Conservation (phyloP, 2,329 filamentous ascomycete species). For the Aaosphaeria arxii region DNA sequence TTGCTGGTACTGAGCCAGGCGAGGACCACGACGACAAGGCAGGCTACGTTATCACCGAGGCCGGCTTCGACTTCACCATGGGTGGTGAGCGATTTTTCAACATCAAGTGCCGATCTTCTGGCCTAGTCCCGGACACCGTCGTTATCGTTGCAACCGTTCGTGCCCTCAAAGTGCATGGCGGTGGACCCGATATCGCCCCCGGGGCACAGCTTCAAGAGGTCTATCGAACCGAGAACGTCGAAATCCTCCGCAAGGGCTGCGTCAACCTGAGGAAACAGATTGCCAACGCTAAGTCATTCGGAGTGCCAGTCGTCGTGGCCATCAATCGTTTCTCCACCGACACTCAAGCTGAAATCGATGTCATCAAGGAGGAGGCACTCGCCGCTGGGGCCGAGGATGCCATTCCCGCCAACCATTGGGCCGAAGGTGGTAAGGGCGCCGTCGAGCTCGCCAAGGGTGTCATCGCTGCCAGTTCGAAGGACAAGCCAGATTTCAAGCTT, state of each 20-base stretch:
- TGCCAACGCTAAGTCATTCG: conserved; percentile 81
- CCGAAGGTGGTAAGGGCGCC: conserved; percentile 87
- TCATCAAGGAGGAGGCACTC: conserved; percentile 86
- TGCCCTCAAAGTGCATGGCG: conserved; percentile 94
- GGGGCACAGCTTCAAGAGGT: conserved; percentile 82
- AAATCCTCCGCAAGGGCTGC: conserved; percentile 84
- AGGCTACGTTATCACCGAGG: conserved; percentile 94
- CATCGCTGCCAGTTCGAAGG: conserved; percentile 76
- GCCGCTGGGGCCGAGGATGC: conserved; percentile 92
- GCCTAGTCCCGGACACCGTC: conserved; percentile 86
- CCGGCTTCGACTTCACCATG: conserved; percentile 99
- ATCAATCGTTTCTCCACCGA: conserved; percentile 97
- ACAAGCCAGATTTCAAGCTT: conserved; percentile 74
- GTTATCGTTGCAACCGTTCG: conserved; percentile 94
- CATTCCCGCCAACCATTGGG: conserved; percentile 94
- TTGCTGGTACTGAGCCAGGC: conserved; percentile 88
- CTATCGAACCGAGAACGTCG: conserved; percentile 91
- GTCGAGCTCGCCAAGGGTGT: conserved; percentile 85
- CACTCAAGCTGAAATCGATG: conserved; percentile 84
- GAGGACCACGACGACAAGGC: conserved; percentile 80
- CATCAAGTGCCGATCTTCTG: conserved; percentile 97
- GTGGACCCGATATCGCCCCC: conserved; percentile 87
- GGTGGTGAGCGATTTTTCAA: conserved; percentile 99
- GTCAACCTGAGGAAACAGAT: conserved; percentile 97
- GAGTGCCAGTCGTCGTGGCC: conserved; percentile 90